Evolutionary conservation across 208 protist species (phyloP), one percentile per base, ranked within the genome.

Genomic region (Angomonas desouzai): DNA sequence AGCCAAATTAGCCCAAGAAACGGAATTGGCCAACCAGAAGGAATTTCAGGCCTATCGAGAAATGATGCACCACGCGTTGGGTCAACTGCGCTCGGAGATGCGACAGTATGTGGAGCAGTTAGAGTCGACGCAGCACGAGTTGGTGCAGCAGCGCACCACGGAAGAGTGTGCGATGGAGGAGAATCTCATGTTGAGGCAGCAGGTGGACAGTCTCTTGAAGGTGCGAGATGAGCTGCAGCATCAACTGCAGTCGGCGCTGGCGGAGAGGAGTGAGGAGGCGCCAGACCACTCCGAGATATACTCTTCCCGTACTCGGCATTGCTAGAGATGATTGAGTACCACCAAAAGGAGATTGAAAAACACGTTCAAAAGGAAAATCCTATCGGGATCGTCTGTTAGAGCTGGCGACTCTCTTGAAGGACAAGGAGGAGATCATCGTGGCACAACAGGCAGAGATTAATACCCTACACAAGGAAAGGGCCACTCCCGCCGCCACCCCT

Each of bases 381-480:
- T 92, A 92, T 34, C 79, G 83, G 3, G 58, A 72, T 58, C 76
- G 82, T 32, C 79, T 92, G 56, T 33, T 83, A 0, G 61, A 74
- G 27, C 51, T 92, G 16, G 80, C 89, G 55, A 40, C 67, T n/a
- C 65, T 62, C 0, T 49, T 88, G 13, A 64, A 23, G 34, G 59
- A 58, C 30, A 56, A 66, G n/a, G 66, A 68, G 20, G 66, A 72
- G 47, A 70, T 13, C n/a, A 51, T 51, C 20, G 6, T 51, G 4
- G 9, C 4, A 16, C 45, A 51, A 51, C 9, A 51, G 45, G 20
- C 45, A 16, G 45, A 51, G 20, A 51, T 51, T 23, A 13, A 23
- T 3, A 6, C n/a, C 3, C 20, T 51, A 13, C 4, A 51, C 3
- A 23, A 51, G 10, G 36, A 40, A 40, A 40, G 13, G 13, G 36